Percentiles rank a stretch among this genome's conserved stretches.
These are phyloP conservation scores for Letharia lupina DNA, from an alignment of 495 filamentous ascomycete genomes.

Conservation along the genomic window DNA sequence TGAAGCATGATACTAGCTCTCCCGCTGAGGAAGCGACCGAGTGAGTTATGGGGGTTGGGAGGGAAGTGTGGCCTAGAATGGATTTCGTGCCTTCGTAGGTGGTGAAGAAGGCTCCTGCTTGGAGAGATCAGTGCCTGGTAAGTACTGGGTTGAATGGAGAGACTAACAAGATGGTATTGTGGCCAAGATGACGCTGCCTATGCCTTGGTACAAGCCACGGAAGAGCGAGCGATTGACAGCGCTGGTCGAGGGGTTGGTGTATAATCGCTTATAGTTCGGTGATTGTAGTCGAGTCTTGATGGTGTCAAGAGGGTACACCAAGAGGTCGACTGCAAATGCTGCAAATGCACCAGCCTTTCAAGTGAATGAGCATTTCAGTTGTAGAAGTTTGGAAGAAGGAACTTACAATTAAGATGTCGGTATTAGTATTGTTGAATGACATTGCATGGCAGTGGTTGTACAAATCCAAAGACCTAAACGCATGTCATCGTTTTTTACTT, in stretches of 20 bases:
- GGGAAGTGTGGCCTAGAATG: constrained; percentile 35
- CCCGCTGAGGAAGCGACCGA: constrained; percentile 61
- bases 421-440: constrained; percentile 37
- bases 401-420: constrained; percentile 44
- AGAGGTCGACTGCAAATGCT: constrained; percentile 68
- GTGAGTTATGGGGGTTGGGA: constrained; percentile 60
- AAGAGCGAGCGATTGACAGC: constrained; percentile 52
- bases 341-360: constrained; percentile 69
- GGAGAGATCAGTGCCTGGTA: constrained; percentile 10
- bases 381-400: background rate
- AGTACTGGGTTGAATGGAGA: background rate
- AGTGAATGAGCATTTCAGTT: background rate
- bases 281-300: constrained; percentile 81
- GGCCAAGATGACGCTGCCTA: constrained; percentile 79
- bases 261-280: constrained; percentile 57
- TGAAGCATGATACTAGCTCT: constrained; percentile 73
- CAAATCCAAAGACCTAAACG: background rate
- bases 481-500: too few species aligned
- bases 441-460: constrained; percentile 13
- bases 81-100: constrained; percentile 73
- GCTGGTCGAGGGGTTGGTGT: constrained; percentile 45
- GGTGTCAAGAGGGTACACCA: constrained; percentile 78
- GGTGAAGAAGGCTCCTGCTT: constrained; percentile 83
- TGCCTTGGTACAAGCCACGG: constrained; percentile 75
- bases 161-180: constrained; percentile 72